phyloP scores from a whole-genome alignment of 305 asterid genomes.

The Solanum hybrid region DNA sequence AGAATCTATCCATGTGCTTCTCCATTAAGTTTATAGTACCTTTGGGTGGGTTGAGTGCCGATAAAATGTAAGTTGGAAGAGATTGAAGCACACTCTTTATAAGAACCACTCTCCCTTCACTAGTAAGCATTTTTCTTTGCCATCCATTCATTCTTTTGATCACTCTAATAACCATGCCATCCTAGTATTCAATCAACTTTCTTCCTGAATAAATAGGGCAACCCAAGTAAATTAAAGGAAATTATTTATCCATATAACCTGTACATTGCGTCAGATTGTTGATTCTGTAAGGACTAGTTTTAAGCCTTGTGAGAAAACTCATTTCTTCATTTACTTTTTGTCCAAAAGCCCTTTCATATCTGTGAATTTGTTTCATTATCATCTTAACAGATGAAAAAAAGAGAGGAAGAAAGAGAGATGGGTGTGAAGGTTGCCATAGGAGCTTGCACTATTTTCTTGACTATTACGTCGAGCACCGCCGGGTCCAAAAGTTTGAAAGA shows the following conservation, averaged over 20 bases:
- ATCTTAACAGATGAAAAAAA: neutral
- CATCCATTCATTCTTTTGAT: neutral
- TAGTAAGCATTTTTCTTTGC: neutral
- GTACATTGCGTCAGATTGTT: neutral
- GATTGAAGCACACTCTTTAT: neutral
- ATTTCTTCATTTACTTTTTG: neutral
- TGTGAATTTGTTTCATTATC: neutral
- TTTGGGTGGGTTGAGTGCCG: neutral
- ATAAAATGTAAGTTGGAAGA: neutral
- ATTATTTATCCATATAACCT: neutral
- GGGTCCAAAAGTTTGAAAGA: conserved; percentile 21
- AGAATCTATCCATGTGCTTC: neutral
- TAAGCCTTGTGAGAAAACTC: neutral
- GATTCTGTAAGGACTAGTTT: neutral
- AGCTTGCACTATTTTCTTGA: conserved; percentile 41
- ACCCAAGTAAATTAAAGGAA: neutral
- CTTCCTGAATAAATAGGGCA: neutral
- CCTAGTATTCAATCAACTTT: neutral
- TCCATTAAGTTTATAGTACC: neutral
- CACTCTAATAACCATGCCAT: neutral
- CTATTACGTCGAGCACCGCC: conserved; percentile 57
- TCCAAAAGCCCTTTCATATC: neutral
- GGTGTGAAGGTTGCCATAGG: conserved; percentile 17
- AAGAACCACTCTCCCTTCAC: neutral
- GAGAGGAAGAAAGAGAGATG: conserved; percentile 4